Conservation (phyloP, 192 early-diverging fungal species). For the Backusella tuberculispora region DNA sequence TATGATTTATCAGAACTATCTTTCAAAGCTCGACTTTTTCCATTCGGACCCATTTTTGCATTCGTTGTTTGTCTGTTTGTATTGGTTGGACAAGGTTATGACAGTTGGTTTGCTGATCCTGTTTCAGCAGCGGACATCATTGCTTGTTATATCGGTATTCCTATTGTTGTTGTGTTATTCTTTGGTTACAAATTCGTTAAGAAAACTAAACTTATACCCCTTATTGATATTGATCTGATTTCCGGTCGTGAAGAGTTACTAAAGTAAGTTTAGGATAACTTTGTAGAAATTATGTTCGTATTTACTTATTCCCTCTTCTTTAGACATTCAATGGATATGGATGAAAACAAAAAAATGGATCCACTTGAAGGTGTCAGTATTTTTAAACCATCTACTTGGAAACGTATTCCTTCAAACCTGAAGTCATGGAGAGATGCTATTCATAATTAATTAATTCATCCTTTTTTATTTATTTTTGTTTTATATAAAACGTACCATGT, state of each 20-base stretch:
- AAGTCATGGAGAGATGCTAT: slow-evolving; percentile 41
- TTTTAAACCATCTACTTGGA: slow-evolving; percentile 40
- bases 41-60: slow-evolving; percentile 72
- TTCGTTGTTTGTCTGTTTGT: slow-evolving; percentile 61
- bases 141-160: slow-evolving; percentile 68
- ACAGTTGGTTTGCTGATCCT: slow-evolving; percentile 45
- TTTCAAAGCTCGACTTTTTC: slow-evolving; percentile 72
- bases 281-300: background rate
- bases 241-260: slow-evolving; percentile 45
- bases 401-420: slow-evolving; percentile 34
- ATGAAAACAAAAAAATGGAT: slow-evolving; percentile 29
- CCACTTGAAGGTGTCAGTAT: slow-evolving; percentile 41
- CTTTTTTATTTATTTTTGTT: background rate
- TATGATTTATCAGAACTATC: slow-evolving; percentile 63
- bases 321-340: slow-evolving; percentile 36
- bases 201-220: slow-evolving; percentile 64
- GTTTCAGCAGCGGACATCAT: slow-evolving; percentile 58
- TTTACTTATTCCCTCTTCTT: slow-evolving; percentile 4
- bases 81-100: slow-evolving; percentile 66
- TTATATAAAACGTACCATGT: background rate
- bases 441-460: slow-evolving; percentile 25
- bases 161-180: slow-evolving; percentile 67
- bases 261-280: slow-evolving; percentile 8
- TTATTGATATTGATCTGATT: slow-evolving; percentile 65
- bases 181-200: slow-evolving; percentile 66